Percentiles rank a stretch among this genome's conserved stretches.
These are phyloP conservation scores for Kwoniella mangroviensis DNA, from an alignment of 768 basidiomycete species.

Conservation along the genomic window DNA sequence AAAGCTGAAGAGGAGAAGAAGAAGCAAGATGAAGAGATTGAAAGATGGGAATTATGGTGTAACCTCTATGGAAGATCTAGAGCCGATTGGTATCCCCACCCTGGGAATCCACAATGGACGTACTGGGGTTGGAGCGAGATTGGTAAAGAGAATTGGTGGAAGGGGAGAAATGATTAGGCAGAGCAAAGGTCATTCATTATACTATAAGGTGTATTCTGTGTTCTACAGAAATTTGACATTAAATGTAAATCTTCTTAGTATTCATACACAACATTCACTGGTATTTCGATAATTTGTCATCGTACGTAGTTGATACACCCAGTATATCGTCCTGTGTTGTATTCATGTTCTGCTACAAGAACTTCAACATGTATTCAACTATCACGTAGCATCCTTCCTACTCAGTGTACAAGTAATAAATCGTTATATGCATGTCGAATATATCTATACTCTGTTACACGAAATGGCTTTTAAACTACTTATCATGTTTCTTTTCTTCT, in stretches of 20 bases:
- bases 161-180: conserved; percentile 8
- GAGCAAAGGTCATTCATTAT: too few species aligned
- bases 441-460: not conserved
- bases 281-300: too few species aligned
- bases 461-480: not conserved
- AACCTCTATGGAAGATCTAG: conserved; percentile 16
- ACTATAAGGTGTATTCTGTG: too few species aligned
- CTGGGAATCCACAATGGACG: conserved; percentile 6
- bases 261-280: too few species aligned
- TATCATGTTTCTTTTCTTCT: not conserved
- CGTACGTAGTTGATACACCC: too few species aligned
- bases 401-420: not conserved
- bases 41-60: conserved; percentile 22
- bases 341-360: not conserved
- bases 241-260: too few species aligned
- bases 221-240: too few species aligned
- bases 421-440: not conserved
- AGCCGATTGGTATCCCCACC: conserved; percentile 7
- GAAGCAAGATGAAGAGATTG: conserved; percentile 18
- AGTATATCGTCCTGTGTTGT: too few species aligned
- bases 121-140: conserved; percentile 22
- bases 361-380: not conserved
- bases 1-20: conserved; percentile 15
- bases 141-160: conserved; percentile 18
- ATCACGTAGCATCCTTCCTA: not conserved